Evolutionary conservation across 2,329 filamentous ascomycete species (phyloP), one percentile per base, ranked within the genome.

Genomic region (Juglanconis sp.): DNA sequence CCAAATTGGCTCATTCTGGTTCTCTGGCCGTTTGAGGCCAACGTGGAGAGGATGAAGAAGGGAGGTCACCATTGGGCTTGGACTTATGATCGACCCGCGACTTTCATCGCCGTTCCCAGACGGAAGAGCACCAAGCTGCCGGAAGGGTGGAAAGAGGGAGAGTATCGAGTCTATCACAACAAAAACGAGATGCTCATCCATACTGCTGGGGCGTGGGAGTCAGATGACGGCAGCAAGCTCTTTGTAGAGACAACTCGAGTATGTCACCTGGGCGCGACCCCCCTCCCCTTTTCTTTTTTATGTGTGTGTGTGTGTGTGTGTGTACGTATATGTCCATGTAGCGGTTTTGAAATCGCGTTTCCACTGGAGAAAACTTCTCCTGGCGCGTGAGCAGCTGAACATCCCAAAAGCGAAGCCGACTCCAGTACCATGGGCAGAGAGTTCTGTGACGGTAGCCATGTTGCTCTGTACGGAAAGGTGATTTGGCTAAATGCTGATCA

Each of bases 201-300:
- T 65, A 73, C 76, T 2, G 76, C 74, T 5, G 74, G 73, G 10
- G 73, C 72, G 2, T 79, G 75, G 68, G 76, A 79, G 67, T 70
- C 71, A 49, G 65, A 65, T 0, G 60, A 71, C 3, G 73, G 72
- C 8, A 55, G 38, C 17, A 69, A 73, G 4, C 72, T 78, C 34
- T 68, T 72, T 34, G 67, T 75, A 52, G 76, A 78, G 56, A 68
- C 71, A 11, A 72, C 71, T 11, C 64, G 72, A 8, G 73, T 46
- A 24, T 5, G 42, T 17, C 17, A 10, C n/a, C n/a, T 17, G 13
- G 8, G 42, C 13, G 42, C 17, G 15, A n/a, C n/a, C n/a, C n/a
- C n/a, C n/a, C n/a, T n/a, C n/a, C n/a, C n/a, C n/a, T n/a, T n/a
- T n/a, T n/a, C n/a, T n/a, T n/a, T n/a, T n/a, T n/a, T n/a, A n/a